Conservation (phyloP, 345 rosid genomes). For the Hibiscus syriacus region DNA sequence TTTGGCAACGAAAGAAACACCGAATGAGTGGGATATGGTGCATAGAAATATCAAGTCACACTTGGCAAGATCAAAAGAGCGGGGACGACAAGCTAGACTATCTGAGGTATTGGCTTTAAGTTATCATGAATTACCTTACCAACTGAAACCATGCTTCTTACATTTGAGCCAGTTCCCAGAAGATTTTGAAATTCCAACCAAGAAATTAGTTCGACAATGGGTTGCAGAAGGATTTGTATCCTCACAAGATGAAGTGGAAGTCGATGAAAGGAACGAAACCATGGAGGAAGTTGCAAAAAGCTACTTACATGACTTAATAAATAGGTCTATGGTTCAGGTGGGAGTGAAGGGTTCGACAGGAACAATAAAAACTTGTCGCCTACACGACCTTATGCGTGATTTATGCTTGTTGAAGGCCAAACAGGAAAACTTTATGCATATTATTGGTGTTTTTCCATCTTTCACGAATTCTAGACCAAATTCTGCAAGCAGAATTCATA, state of each 20-base stretch:
- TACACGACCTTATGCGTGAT: slow-evolving; percentile 37
- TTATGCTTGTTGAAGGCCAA: slow-evolving; percentile 22
- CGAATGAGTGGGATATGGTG: slow-evolving; percentile 16
- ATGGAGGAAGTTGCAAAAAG: slow-evolving; percentile 19
- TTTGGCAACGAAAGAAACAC: slow-evolving; percentile 17
- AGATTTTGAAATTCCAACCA: slow-evolving; percentile 23
- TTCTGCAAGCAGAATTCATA: not conserved
- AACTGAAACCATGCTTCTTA: slow-evolving; percentile 16
- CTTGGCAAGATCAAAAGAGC: slow-evolving; percentile 5
- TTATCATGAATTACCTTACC: slow-evolving; percentile 16
- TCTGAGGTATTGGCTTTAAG: slow-evolving; percentile 19
- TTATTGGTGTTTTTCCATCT: slow-evolving; percentile 3
- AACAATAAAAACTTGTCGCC: slow-evolving; percentile 27
- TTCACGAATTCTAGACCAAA: not conserved
- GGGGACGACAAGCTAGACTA: slow-evolving; percentile 9
- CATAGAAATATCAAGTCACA: slow-evolving; percentile 13
- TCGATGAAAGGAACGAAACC: slow-evolving; percentile 2
- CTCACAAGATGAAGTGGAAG: slow-evolving; percentile 12
- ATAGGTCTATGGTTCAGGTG: slow-evolving; percentile 30
- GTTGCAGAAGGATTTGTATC: slow-evolving; percentile 13
- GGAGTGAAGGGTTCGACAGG: slow-evolving; percentile 20
- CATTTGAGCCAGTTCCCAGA: slow-evolving; percentile 14
- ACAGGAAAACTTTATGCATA: slow-evolving; percentile 19
- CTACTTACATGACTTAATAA: slow-evolving; percentile 19
- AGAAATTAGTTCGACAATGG: slow-evolving; percentile 29